A percentile compares a stretch with the other conserved stretches of the same genome.
Evolutionary conservation across 2,329 filamentous ascomycete species (phyloP).

Genomic region (Parafenestella ontariensis): DNA sequence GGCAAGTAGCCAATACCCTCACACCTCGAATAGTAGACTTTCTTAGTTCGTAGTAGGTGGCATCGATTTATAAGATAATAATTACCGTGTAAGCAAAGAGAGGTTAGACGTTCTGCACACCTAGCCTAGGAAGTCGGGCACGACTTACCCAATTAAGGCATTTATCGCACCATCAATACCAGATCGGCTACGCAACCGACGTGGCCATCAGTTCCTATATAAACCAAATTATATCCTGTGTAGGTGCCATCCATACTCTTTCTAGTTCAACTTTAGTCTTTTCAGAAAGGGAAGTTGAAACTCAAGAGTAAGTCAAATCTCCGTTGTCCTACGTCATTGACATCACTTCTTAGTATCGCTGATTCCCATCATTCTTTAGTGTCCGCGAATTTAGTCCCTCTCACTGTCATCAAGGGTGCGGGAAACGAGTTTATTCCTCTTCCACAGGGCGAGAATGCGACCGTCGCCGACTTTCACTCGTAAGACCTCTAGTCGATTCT

Average conservation of each 20-base stretch:
- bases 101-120: slow-evolving; percentile 9
- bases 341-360: background rate
- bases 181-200: slow-evolving; percentile 5
- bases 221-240: background rate
- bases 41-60: no score
- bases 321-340: background rate
- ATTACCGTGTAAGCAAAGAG: no score
- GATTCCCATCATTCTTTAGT: slow-evolving; percentile 5
- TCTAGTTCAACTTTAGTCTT: background rate
- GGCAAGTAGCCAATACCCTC: no score
- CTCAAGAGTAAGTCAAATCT: background rate
- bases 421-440: slow-evolving; percentile 33
- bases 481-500: slow-evolving; percentile 1
- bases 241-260: background rate
- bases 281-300: background rate
- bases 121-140: slow-evolving; percentile 23
- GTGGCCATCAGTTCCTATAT: background rate
- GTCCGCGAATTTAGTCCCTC: slow-evolving; percentile 25
- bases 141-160: slow-evolving; percentile 25
- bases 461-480: slow-evolving; percentile 37
- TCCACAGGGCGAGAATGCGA: slow-evolving; percentile 31
- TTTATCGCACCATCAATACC: slow-evolving; percentile 14
- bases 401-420: slow-evolving; percentile 36
- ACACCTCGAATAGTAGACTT: no score
- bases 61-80: no score